Conservation (phyloP, 2,329 filamentous ascomycete species). For the Monosporascus ibericus region DNA sequence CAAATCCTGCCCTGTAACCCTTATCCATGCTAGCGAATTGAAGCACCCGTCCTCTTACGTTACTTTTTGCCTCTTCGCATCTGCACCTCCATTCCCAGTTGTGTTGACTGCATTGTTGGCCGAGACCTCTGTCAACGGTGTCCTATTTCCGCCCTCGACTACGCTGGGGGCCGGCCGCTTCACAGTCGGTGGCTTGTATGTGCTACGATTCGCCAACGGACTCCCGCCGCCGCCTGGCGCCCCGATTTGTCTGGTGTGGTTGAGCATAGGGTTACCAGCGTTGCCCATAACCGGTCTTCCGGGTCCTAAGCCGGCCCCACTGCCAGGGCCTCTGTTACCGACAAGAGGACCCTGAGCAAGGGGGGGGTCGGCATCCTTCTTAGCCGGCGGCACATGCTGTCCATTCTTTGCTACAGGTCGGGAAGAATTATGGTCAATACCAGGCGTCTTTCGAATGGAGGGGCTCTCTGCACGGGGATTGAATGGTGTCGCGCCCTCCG, state of each 20-base stretch:
- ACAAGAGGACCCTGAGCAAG: neutral
- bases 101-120: constrained; percentile 31
- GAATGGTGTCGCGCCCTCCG: constrained; percentile 50
- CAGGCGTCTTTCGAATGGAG: constrained; percentile 82
- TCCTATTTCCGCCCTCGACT: constrained; percentile 25
- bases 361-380: constrained; percentile 23
- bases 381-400: constrained; percentile 42
- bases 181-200: constrained; percentile 55
- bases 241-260: constrained; percentile 51
- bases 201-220: constrained; percentile 51
- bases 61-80: constrained; percentile 48
- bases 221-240: constrained; percentile 49
- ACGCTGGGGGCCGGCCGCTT: constrained; percentile 38
- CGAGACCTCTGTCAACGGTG: constrained; percentile 46
- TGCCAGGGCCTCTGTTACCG: constrained; percentile 5
- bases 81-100: constrained; percentile 27
- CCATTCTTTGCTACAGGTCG: constrained; percentile 60
- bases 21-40: neutral
- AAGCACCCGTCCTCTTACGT: neutral
- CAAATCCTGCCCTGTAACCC: no score
- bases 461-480: constrained; percentile 73
- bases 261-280: constrained; percentile 47
- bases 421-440: constrained; percentile 74
- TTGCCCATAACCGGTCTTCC: constrained; percentile 29
- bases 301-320: constrained; percentile 7